Percentiles rank a stretch among this genome's conserved stretches.
Evolutionary conservation across 2,329 filamentous ascomycete genomes (phyloP).

Genomic region (Phialocephala subalpina): DNA sequence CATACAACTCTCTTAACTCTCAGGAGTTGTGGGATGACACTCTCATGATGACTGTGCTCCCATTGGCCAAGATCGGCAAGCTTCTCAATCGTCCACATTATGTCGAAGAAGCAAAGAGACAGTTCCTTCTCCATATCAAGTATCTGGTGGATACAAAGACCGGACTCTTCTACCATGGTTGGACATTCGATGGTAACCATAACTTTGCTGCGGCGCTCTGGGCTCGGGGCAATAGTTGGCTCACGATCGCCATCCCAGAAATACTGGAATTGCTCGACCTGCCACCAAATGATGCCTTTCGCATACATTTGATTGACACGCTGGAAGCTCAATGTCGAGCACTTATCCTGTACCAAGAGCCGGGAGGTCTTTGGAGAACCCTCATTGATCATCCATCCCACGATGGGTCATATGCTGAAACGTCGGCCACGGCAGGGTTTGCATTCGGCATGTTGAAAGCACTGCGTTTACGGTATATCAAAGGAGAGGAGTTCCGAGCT

Average conservation of each 20-base stretch:
- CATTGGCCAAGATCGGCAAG: conserved; percentile 75
- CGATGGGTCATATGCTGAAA: conserved; percentile 78
- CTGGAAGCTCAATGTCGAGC: conserved; percentile 75
- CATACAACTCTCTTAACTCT: conserved; percentile 69
- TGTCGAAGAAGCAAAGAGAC: conserved; percentile 78
- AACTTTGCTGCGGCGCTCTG: conserved; percentile 66
- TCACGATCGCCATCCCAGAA: conserved; percentile 85
- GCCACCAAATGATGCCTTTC: conserved; percentile 59
- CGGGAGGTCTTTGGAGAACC: conserved; percentile 76
- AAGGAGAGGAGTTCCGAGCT: conserved; percentile 62
- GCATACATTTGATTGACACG: conserved; percentile 62
- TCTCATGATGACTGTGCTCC: conserved; percentile 87
- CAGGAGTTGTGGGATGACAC: conserved; percentile 88
- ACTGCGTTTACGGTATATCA: conserved; percentile 72
- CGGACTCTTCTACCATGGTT: conserved; percentile 83
- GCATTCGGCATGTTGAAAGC: conserved; percentile 83
- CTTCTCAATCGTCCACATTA: conserved; percentile 76
- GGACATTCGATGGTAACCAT: conserved; percentile 76
- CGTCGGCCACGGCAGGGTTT: conserved; percentile 82
- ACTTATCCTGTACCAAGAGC: conserved; percentile 64
- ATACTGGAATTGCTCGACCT: conserved; percentile 78
- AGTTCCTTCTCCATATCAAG: conserved; percentile 80
- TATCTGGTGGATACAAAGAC: conserved; percentile 78
- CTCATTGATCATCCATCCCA: conserved; percentile 69
- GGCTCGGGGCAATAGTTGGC: conserved; percentile 73